Conservation (phyloP, 495 filamentous ascomycete species). For the Parathielavia hyrcaniae region DNA sequence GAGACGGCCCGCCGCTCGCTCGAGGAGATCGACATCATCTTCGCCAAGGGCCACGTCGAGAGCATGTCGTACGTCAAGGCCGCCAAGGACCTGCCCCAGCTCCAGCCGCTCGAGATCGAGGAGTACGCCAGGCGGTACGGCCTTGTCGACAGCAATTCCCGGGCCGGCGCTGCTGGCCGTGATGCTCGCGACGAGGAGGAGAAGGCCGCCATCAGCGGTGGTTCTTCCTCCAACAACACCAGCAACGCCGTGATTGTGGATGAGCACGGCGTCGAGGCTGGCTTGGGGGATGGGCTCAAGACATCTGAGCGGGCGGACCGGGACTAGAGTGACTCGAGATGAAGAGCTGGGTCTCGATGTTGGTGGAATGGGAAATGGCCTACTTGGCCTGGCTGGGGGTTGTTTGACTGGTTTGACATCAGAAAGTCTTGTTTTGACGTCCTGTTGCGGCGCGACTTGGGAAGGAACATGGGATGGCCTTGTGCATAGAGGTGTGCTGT, state of each 20-base stretch:
- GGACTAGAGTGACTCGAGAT: neutral
- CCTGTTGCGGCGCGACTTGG: slow-evolving; percentile 9
- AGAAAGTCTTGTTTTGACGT: neutral
- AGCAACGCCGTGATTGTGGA: slow-evolving; percentile 1
- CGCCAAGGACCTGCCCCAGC: slow-evolving; percentile 59
- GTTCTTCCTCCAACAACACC: slow-evolving; percentile 4
- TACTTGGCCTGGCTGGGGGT: neutral
- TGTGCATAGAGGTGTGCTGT: slow-evolving; percentile 9
- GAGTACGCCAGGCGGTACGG: slow-evolving; percentile 56
- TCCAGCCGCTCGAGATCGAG: slow-evolving; percentile 59
- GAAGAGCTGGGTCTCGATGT: neutral
- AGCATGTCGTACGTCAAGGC: slow-evolving; percentile 70
- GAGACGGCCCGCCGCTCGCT: slow-evolving; percentile 64
- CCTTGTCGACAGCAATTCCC: slow-evolving; percentile 31
- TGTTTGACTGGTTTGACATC: neutral
- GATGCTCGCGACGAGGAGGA: slow-evolving; percentile 8
- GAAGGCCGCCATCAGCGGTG: neutral
- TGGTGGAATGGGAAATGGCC: slow-evolving; percentile 1
- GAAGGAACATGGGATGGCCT: slow-evolving; percentile 8
- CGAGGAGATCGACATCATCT: slow-evolving; percentile 77
- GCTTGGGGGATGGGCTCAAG: slow-evolving; percentile 2
- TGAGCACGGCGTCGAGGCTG: slow-evolving; percentile 5
- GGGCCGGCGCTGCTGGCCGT: neutral
- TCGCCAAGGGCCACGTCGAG: slow-evolving; percentile 68
- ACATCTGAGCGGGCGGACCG: slow-evolving; percentile 1